Base-by-base conservation (phyloP, 1,284 basidiomycete species). In the Heterobasidion occidentale region DNA sequence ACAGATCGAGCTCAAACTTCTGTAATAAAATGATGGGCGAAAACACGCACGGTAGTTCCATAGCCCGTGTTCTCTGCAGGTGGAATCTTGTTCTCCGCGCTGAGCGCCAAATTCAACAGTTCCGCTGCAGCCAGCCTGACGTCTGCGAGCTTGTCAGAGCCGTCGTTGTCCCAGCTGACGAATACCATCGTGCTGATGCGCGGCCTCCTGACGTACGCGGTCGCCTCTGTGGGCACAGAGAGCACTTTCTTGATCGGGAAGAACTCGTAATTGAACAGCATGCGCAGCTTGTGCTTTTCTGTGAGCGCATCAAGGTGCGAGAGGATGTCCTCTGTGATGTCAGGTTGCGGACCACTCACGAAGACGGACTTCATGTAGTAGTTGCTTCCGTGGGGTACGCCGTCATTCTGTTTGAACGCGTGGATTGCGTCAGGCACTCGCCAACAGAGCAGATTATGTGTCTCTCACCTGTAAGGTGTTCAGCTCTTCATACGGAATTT, bases 401-500 rank as follows among this genome's bases (percentile, higher is more conserved):
- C 51, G 44, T 56, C 47, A 45, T 64, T 65, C 58, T 70, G 54
- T 27, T 27, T 45, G 12, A 51, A 36, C 17, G 44, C 3, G 27
- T 27, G 27, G 27, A 27, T 47, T 15, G 15, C 9, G 14, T 17
- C 20, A n/a, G 27, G 15, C 19, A 35, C n/a, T n/a, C 4, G 9
- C n/a, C 9, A 3, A 3, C 27, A 5, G 27, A 27, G 27, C 5
- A 27, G 27, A 27, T 27, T 2, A 5, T 27, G 27, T 4, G 27
- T 5, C 20, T 52, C 62, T 53, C 20, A 65, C 66, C 52, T 61
- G 55, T 3, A 70, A 36, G 34, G 52, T 38, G 55, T 79, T 80
- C 14, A 79, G 54, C 49, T 71, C 59, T 58, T 76, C 76, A 53
- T 74, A 80, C 0, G 79, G 77, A 1, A 77, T 67, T 63, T 78